phyloP scores from a whole-genome alignment of 1,284 basidiomycete genomes.

The Anthracocystis walkeri region DNA sequence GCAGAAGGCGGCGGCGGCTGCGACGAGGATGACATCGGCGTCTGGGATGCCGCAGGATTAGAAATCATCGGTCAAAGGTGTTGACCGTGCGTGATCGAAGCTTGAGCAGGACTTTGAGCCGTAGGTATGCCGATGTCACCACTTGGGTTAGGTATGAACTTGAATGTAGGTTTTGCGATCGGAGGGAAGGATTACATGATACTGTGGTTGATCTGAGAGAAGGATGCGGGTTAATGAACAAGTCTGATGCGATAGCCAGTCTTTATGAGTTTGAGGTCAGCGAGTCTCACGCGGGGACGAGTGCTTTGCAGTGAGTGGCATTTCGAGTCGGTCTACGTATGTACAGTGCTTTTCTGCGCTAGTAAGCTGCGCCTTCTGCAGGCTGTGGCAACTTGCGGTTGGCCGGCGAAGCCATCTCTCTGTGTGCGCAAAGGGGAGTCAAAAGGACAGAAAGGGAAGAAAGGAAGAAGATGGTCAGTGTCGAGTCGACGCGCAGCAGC shows the following conservation, averaged over 20 bases:
- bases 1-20: neutral
- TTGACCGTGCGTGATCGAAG: too few relatives aligned
- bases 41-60: neutral
- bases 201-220: neutral
- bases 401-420: slow-evolving; percentile 91
- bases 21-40: neutral
- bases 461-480: neutral
- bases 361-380: slow-evolving; percentile 77
- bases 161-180: neutral
- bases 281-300: neutral
- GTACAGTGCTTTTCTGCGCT: slow-evolving; percentile 16
- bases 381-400: slow-evolving; percentile 97
- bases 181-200: neutral
- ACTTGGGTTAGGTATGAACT: neutral
- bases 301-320: neutral
- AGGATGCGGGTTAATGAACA: too few relatives aligned
- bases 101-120: too few relatives aligned
- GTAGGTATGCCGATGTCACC: neutral
- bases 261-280: neutral
- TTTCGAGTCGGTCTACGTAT: slow-evolving; percentile 35
- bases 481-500: neutral
- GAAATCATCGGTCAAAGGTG: neutral
- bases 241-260: too few relatives aligned
- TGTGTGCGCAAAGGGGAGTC: slow-evolving; percentile 67
- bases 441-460: slow-evolving; percentile 3